Conservation (phyloP, 192 early-diverging fungal species). For the Gamsiella multidivaricata region DNA sequence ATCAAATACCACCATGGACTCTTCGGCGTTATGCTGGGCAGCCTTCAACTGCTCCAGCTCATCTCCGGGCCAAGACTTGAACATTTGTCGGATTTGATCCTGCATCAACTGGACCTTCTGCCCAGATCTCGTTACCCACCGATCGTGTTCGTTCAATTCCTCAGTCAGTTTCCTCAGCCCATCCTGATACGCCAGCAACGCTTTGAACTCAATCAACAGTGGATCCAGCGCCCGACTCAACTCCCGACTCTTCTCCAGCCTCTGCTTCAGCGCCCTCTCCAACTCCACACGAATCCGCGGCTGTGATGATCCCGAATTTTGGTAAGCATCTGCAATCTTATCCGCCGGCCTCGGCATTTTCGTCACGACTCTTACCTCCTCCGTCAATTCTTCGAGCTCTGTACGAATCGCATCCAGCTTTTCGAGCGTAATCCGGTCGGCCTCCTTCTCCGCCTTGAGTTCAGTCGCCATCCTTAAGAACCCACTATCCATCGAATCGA, state of each 20-base stretch:
- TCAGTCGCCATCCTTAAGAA: conserved; percentile 39
- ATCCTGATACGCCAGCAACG: conserved; percentile 34
- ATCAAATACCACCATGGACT: conserved; percentile 46
- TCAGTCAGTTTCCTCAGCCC: conserved; percentile 25
- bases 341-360: conserved; percentile 40
- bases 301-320: neutral
- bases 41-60: conserved; percentile 37
- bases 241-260: conserved; percentile 11
- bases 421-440: conserved; percentile 23
- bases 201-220: conserved; percentile 20
- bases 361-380: neutral
- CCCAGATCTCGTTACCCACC: conserved; percentile 20
- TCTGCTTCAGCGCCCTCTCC: conserved; percentile 19
- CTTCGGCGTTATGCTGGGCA: conserved; percentile 15
- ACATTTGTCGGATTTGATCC: conserved; percentile 49
- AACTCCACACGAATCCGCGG: conserved; percentile 8
- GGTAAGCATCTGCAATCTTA: conserved; percentile 30
- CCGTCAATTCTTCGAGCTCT: conserved; percentile 24
- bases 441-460: conserved; percentile 35
- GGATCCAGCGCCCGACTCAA: conserved; percentile 24
- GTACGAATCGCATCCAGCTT: conserved; percentile 32
- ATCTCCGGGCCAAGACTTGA: conserved; percentile 47
- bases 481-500: conserved; percentile 45
- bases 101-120: conserved; percentile 36
- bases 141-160: conserved; percentile 37